Percentiles rank a stretch among this genome's conserved stretches.
These are phyloP conservation scores for Avena sativa DNA, from an alignment of 176 grass and related monocot species.

Conservation along the genomic window DNA sequence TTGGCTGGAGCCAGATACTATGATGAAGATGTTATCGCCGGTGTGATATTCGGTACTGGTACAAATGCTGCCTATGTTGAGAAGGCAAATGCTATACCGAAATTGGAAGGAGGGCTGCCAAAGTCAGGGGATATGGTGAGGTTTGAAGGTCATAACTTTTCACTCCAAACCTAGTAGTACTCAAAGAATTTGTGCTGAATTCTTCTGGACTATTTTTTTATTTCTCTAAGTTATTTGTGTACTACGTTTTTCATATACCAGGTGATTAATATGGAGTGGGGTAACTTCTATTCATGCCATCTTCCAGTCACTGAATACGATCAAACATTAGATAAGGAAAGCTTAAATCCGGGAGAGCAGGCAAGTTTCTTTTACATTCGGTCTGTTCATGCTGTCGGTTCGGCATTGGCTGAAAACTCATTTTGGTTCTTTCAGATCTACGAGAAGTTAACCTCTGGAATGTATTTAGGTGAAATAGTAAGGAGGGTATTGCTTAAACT, in stretches of 20 bases:
- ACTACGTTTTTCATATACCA: slow-evolving; percentile 34
- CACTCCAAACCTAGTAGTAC: slow-evolving; percentile 15
- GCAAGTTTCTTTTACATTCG: slow-evolving; percentile 38
- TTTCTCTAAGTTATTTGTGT: slow-evolving; percentile 23
- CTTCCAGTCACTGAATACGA: slow-evolving; percentile 83
- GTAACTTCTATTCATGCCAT: slow-evolving; percentile 66
- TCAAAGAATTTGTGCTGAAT: background rate
- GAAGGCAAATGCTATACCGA: slow-evolving; percentile 65
- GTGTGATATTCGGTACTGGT: slow-evolving; percentile 92
- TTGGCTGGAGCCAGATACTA: slow-evolving; percentile 82
- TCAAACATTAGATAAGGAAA: slow-evolving; percentile 67
- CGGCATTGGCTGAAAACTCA: background rate
- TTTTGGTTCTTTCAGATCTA: slow-evolving; percentile 72
- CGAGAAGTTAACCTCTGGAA: slow-evolving; percentile 86
- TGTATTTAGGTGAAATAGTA: slow-evolving; percentile 90
- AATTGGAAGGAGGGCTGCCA: slow-evolving; percentile 71
- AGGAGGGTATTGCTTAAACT: slow-evolving; percentile 78
- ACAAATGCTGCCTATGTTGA: slow-evolving; percentile 96
- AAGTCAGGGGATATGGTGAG: slow-evolving; percentile 81
- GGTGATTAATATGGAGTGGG: slow-evolving; percentile 99
- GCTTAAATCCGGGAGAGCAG: slow-evolving; percentile 89
- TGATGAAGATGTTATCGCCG: slow-evolving; percentile 72
- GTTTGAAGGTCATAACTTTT: background rate
- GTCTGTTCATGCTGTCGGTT: slow-evolving; percentile 15
- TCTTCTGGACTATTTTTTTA: background rate